A percentile compares a stretch with the other conserved stretches of the same genome.
phyloP scores from a whole-genome alignment of 371 early-diverging fungal species.

The Quaeritorhiza haematococci region DNA sequence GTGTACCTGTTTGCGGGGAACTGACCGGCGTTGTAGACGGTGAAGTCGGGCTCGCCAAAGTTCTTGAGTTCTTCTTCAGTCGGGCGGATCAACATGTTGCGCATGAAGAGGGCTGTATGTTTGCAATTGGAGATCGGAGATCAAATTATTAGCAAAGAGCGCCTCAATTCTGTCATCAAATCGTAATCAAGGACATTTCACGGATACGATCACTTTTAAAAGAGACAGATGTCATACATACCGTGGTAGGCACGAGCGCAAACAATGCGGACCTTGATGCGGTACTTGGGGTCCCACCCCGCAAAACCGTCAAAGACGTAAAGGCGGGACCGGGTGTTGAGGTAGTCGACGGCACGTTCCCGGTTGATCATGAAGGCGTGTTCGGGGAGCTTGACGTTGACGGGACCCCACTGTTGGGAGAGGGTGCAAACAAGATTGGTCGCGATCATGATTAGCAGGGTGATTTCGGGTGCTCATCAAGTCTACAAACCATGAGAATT shows the following conservation, averaged over 20 bases:
- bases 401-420: slow-evolving; percentile 97
- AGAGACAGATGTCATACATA: not conserved
- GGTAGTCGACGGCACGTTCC: slow-evolving; percentile 90
- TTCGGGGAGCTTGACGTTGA: slow-evolving; percentile 85
- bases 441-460: too few species aligned
- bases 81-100: slow-evolving; percentile 95
- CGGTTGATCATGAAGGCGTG: slow-evolving; percentile 88
- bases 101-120: slow-evolving; percentile 71
- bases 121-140: not conserved
- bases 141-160: not conserved
- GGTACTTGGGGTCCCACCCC: slow-evolving; percentile 89
- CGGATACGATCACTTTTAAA: not conserved
- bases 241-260: slow-evolving; percentile 93
- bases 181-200: not conserved
- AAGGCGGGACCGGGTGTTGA: slow-evolving; percentile 89
- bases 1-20: slow-evolving; percentile 95
- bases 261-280: slow-evolving; percentile 91
- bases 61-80: slow-evolving; percentile 79
- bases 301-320: slow-evolving; percentile 90
- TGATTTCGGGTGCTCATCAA: too few species aligned
- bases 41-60: slow-evolving; percentile 94
- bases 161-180: not conserved
- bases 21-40: slow-evolving; percentile 92
- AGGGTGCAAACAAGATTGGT: too few species aligned
- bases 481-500: too few species aligned